phyloP scores from a whole-genome alignment of 768 basidiomycete species.

The Boletus huronensis region DNA sequence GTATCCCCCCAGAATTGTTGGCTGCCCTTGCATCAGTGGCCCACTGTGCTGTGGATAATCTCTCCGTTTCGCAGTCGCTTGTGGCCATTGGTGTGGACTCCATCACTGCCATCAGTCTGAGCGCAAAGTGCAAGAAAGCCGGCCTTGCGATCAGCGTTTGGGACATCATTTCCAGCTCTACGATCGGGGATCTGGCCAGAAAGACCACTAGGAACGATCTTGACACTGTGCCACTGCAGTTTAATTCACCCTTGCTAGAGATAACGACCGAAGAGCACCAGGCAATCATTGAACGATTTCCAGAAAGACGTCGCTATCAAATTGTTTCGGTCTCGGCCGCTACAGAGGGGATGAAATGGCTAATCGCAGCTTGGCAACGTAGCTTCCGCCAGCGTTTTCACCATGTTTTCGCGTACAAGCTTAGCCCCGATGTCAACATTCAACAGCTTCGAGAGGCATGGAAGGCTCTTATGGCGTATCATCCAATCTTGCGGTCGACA shows the following conservation, averaged over 20 bases:
- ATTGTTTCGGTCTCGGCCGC: slow-evolving; percentile 20
- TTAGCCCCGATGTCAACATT: slow-evolving; percentile 30
- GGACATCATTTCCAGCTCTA: slow-evolving; percentile 41
- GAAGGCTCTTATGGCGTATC: slow-evolving; percentile 33
- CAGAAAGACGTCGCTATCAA: slow-evolving; percentile 3
- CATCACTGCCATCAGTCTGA: slow-evolving; percentile 46
- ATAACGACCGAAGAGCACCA: slow-evolving; percentile 13
- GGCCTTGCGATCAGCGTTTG: slow-evolving; percentile 35
- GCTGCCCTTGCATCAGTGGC: slow-evolving; percentile 15
- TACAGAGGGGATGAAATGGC: slow-evolving; percentile 36
- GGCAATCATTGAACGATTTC: slow-evolving; percentile 15
- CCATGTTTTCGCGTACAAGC: slow-evolving; percentile 40
- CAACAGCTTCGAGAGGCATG: slow-evolving; percentile 35
- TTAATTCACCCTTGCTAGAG: background rate
- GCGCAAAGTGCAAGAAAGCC: slow-evolving; percentile 36
- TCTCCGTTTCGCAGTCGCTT: slow-evolving; percentile 36
- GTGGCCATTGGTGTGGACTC: slow-evolving; percentile 46
- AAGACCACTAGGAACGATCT: slow-evolving; percentile 3
- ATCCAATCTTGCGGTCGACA: slow-evolving; percentile 43
- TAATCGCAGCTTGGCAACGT: slow-evolving; percentile 43
- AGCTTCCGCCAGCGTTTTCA: slow-evolving; percentile 42
- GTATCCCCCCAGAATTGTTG: slow-evolving; percentile 11
- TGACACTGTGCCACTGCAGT: background rate
- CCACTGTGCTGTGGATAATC: slow-evolving; percentile 27
- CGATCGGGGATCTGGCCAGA: slow-evolving; percentile 29